Evolutionary conservation across 192 early-diverging fungal species (phyloP), one percentile per base, ranked within the genome.

Genomic region (Endogone sp.): DNA sequence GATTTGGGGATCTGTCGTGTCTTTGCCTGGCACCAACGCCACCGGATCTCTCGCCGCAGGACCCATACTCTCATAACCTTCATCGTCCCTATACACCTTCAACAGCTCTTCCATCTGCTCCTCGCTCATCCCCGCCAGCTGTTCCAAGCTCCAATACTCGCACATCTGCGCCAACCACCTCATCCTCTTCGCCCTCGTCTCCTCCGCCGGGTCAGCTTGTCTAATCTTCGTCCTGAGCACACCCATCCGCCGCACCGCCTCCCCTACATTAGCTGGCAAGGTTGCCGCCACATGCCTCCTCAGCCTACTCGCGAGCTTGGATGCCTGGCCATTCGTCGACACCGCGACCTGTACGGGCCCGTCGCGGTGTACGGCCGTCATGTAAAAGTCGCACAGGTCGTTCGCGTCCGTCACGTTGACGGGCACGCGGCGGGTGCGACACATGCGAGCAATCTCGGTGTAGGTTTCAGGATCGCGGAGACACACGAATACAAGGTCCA

Each of bases 341-440:
- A 94, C 88, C 0, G 90, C 91, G 26, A 95, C 81, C 81, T 94
- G 93, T 25, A 93, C 71, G 26, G 83, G 79, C 25, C 82, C 77
- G 59, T 91, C 90, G 44, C 87, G 79, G 65, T 89, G 85, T 28
- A 86, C 89, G 20, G 91, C 88, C 69, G 92, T 85, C 73, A 95
- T 89, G 69, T 81, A 84, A 78, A 95, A 95, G 70, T 93, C 91
- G 75, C 91, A 93, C n/a, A 92, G 73, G 13, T 86, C 85, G 8
- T 79, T 79, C 57, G 84, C 80, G 68, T 93, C 92, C 0, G 93
- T 86, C 13, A 91, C 88, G 65, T 95, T 94, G 11, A 95, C 82
- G 25, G 90, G 90, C 21, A 93, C 87, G 3, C 87, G 81, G 9
- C 65, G 32, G 16, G 56, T 22, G 13, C 79, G 72, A 25, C 79